Evolutionary conservation across 2,329 filamentous ascomycete species (phyloP).

Genomic region (Exophiala sp.): DNA sequence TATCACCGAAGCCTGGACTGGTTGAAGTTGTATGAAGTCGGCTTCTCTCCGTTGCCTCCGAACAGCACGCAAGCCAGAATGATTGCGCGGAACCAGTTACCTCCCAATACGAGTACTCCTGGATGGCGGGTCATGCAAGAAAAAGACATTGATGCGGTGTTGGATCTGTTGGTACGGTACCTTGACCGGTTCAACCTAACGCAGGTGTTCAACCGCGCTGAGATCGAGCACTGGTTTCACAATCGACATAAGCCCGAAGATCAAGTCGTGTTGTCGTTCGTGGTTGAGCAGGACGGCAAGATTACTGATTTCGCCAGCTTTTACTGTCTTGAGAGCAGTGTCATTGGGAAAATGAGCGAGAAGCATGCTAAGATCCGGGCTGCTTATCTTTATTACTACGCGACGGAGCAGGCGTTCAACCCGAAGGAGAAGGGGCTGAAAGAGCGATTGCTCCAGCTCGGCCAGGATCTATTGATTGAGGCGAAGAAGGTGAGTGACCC

Average conservation of each 20-base stretch:
- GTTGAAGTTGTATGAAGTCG: constrained; percentile 91
- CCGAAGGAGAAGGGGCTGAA: constrained; percentile 60
- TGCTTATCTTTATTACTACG: constrained; percentile 97
- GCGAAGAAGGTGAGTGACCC: constrained; percentile 76
- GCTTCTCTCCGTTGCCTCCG: constrained; percentile 82
- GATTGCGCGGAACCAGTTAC: constrained; percentile 79
- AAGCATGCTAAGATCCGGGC: constrained; percentile 73
- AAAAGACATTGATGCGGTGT: constrained; percentile 73
- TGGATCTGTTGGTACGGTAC: constrained; percentile 72
- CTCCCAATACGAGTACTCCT: constrained; percentile 66
- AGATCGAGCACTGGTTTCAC: constrained; percentile 84
- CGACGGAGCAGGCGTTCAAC: constrained; percentile 70
- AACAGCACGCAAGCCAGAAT: constrained; percentile 83
- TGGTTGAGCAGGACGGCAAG: constrained; percentile 71
- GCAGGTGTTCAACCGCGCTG: constrained; percentile 73
- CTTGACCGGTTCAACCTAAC: constrained; percentile 77
- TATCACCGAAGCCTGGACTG: constrained; percentile 93
- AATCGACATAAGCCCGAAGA: constrained; percentile 57
- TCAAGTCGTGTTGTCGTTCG: constrained; percentile 89
- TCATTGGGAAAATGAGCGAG: constrained; percentile 59
- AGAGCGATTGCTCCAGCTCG: constrained; percentile 72
- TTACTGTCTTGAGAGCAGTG: constrained; percentile 88
- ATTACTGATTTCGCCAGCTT: constrained; percentile 98
- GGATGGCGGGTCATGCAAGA: constrained; percentile 77
- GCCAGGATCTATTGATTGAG: constrained; percentile 81